phyloP scores from a whole-genome alignment of 768 basidiomycete genomes.

The Mycena haematopus region DNA sequence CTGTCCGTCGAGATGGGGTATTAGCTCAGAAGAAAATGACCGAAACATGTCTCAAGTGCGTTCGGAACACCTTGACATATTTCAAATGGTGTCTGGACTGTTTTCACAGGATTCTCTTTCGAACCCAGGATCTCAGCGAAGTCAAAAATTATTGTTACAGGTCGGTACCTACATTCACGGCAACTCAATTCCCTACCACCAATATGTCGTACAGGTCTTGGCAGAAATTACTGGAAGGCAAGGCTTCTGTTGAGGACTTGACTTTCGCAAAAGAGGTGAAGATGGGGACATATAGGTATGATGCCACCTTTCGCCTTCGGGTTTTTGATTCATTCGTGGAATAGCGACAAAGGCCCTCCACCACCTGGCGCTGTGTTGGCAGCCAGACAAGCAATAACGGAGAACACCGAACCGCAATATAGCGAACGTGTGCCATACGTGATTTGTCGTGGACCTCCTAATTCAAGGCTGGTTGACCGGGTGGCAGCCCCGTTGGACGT shows the following conservation, averaged over 20 bases:
- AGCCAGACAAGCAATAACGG: conserved; percentile 71
- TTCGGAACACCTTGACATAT: background rate
- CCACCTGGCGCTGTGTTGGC: conserved; percentile 94
- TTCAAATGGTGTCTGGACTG: conserved; percentile 7
- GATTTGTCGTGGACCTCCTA: conserved; percentile 70
- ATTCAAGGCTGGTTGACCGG: conserved; percentile 72
- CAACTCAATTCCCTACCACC: background rate
- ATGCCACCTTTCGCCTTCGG: background rate
- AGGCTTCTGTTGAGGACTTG: conserved; percentile 88
- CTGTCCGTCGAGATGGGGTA: conserved; percentile 91
- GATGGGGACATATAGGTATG: conserved; percentile 91
- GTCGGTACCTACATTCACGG: background rate
- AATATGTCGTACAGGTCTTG: conserved; percentile 75
- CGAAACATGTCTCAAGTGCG: conserved; percentile 87
- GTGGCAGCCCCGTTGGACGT: conserved; percentile 78
- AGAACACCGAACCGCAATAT: conserved; percentile 88
- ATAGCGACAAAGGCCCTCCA: conserved; percentile 82
- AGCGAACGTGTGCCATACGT: conserved; percentile 94
- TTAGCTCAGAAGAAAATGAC: conserved; percentile 92
- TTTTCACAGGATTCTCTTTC: conserved; percentile 80
- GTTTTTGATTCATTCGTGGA: background rate
- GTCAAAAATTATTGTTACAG: conserved; percentile 86
- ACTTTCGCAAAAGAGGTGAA: conserved; percentile 93
- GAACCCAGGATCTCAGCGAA: conserved; percentile 85
- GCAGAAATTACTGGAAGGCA: conserved; percentile 83